phyloP scores from a whole-genome alignment of 2,329 filamentous ascomycete species.

The Neofusicoccum sp. region DNA sequence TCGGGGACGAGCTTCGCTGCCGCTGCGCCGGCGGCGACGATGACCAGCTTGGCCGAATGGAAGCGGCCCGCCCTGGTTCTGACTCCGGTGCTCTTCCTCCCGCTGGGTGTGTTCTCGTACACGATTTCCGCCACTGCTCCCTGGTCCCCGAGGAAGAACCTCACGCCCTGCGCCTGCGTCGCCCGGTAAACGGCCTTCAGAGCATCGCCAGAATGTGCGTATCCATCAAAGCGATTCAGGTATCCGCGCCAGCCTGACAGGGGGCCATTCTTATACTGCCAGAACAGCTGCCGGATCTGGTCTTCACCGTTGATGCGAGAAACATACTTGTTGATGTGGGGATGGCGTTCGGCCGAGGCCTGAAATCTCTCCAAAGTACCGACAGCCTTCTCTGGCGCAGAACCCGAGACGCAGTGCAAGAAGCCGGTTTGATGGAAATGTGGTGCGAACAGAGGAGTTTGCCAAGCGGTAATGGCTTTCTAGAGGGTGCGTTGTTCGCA shows the following conservation, averaged over 20 bases:
- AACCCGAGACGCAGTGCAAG: conserved; percentile 50
- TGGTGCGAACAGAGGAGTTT: conserved; percentile 53
- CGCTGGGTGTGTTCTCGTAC: conserved; percentile 32
- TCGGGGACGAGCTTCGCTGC: conserved; percentile 50
- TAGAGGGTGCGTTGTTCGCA: conserved; percentile 21
- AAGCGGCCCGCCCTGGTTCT: conserved; percentile 40
- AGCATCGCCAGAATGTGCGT: conserved; percentile 56
- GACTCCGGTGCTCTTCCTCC: conserved; percentile 33
- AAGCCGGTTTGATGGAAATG: conserved; percentile 54
- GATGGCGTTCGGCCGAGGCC: conserved; percentile 41
- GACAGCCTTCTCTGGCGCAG: conserved; percentile 49
- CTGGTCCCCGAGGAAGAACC: conserved; percentile 44
- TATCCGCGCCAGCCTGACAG: conserved; percentile 59
- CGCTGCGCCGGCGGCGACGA: conserved; percentile 55
- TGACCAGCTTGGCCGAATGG: conserved; percentile 42
- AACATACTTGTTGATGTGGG: conserved; percentile 43
- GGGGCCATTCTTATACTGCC: conserved; percentile 46
- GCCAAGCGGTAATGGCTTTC: conserved; percentile 55
- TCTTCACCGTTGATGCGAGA: conserved; percentile 28
- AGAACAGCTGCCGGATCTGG: conserved; percentile 45
- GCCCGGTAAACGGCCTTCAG: conserved; percentile 47
- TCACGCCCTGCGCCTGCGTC: conserved; percentile 43
- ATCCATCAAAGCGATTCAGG: conserved; percentile 57
- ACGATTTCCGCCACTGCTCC: conserved; percentile 41
- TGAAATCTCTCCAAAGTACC: conserved; percentile 46